A percentile compares a stretch with the other conserved stretches of the same genome.
Evolutionary conservation across 1,139 yeast genomes (phyloP).

Genomic region (Geotrichum reessii): DNA sequence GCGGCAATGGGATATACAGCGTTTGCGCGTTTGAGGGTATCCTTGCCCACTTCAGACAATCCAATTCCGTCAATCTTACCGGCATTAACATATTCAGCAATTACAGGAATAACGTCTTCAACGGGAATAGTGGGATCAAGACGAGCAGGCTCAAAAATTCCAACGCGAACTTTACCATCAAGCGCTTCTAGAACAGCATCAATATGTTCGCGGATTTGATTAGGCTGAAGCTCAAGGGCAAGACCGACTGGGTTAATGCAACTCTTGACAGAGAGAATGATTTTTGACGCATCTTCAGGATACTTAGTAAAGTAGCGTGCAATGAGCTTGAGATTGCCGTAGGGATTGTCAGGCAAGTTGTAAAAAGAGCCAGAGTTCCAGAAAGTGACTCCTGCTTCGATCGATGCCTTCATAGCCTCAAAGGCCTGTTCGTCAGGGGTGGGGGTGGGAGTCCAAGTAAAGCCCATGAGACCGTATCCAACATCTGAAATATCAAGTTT

Average conservation of each 20-base stretch:
- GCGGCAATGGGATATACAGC: constrained; percentile 51
- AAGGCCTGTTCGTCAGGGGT: constrained; percentile 45
- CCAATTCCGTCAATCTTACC: constrained; percentile 54
- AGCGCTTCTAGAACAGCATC: constrained; percentile 45
- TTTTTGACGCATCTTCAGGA: constrained; percentile 50
- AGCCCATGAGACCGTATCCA: constrained; percentile 63
- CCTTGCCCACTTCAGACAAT: constrained; percentile 62
- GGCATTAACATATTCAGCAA: constrained; percentile 29
- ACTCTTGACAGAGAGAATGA: constrained; percentile 65
- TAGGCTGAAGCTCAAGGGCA: constrained; percentile 48
- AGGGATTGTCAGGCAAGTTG: constrained; percentile 47
- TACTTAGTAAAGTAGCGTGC: constrained; percentile 51
- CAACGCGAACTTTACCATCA: constrained; percentile 36
- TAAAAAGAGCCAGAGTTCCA: constrained; percentile 79
- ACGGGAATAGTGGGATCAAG: constrained; percentile 46
- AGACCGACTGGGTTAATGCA: constrained; percentile 40
- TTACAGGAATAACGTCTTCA: constrained; percentile 32
- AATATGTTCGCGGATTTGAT: constrained; percentile 46
- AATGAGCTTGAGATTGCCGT: constrained; percentile 49
- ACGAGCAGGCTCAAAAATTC: constrained; percentile 66
- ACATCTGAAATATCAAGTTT: constrained; percentile 12
- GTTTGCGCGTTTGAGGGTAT: constrained; percentile 53
- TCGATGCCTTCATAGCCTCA: constrained; percentile 44
- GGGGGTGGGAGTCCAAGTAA: constrained; percentile 51
- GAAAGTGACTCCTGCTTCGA: constrained; percentile 49